Percentiles rank a stretch among this genome's conserved stretches.
phyloP scores from a whole-genome alignment of 1,139 yeast species.

The Hemisphaericaspora xylanilytica region DNA sequence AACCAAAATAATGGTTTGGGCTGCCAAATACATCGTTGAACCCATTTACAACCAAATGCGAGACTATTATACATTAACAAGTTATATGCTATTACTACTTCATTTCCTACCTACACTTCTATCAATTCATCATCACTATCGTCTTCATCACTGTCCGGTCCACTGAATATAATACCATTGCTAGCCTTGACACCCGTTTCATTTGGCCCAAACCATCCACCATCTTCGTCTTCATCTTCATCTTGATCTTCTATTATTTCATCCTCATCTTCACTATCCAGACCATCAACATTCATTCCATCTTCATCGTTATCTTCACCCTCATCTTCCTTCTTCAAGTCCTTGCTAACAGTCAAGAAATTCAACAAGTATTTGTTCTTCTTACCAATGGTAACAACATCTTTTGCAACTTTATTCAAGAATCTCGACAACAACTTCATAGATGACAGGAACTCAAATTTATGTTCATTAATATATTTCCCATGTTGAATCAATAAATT shows the following conservation, averaged over 20 bases:
- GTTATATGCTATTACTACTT: not conserved
- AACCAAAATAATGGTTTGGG: too few relatives aligned
- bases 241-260: constrained; percentile 17
- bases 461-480: constrained; percentile 59
- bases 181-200: constrained; percentile 10
- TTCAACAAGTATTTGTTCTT: constrained; percentile 54
- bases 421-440: constrained; percentile 75
- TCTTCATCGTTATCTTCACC: constrained; percentile 17
- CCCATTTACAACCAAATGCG: too few relatives aligned
- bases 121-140: constrained; percentile 13
- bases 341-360: constrained; percentile 32
- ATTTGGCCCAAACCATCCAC: constrained; percentile 17
- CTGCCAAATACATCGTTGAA: too few relatives aligned
- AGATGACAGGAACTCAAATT: constrained; percentile 63
- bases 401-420: constrained; percentile 71
- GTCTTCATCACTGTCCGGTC: constrained; percentile 13
- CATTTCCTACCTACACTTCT: constrained; percentile 7
- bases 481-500: constrained; percentile 73
- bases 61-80: not conserved
- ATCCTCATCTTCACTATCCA: constrained; percentile 17
- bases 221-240: constrained; percentile 19
- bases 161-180: constrained; percentile 15
- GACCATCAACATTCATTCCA: constrained; percentile 16
- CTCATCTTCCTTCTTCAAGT: constrained; percentile 17
- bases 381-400: constrained; percentile 55